A percentile compares a stretch with the other conserved stretches of the same genome.
These are phyloP conservation scores for Paecilomyces fulvus DNA, from an alignment of 2,329 filamentous ascomycete species.

Conservation along the genomic window DNA sequence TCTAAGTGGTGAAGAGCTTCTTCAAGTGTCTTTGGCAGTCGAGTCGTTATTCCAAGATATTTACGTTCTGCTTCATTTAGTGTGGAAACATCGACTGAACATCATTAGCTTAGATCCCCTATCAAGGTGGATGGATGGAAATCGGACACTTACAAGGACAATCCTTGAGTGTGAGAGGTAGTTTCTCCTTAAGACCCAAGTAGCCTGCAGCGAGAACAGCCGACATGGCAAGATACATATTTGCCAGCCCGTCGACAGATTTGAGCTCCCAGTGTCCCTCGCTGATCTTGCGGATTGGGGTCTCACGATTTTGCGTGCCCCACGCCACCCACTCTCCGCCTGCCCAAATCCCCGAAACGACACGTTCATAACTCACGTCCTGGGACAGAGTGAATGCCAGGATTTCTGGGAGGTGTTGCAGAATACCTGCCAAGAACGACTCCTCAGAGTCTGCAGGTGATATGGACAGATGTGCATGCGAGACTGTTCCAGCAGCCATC, in stretches of 20 bases:
- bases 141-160: background rate
- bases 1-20: too few species aligned
- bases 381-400: slow-evolving; percentile 9
- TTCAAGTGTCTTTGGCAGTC: too few species aligned
- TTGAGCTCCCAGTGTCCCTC: slow-evolving; percentile 14
- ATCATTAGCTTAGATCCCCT: too few species aligned
- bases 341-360: background rate
- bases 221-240: slow-evolving; percentile 15
- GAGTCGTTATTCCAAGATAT: too few species aligned
- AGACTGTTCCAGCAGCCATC: too few species aligned
- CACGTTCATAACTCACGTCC: slow-evolving; percentile 7
- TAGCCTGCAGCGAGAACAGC: slow-evolving; percentile 9
- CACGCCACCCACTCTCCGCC: slow-evolving; percentile 8
- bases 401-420: slow-evolving; percentile 4
- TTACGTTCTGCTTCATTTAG: too few species aligned
- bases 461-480: slow-evolving; percentile 12
- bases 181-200: slow-evolving; percentile 6
- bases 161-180: background rate
- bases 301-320: slow-evolving; percentile 11
- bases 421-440: slow-evolving; percentile 8
- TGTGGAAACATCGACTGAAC: too few species aligned
- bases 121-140: too few species aligned
- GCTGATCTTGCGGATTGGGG: slow-evolving; percentile 12
- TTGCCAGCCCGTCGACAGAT: slow-evolving; percentile 13
- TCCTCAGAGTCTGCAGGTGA: slow-evolving; percentile 1